Conservation (phyloP, 1,284 basidiomycete species). For the Chondrostereum purpureum region DNA sequence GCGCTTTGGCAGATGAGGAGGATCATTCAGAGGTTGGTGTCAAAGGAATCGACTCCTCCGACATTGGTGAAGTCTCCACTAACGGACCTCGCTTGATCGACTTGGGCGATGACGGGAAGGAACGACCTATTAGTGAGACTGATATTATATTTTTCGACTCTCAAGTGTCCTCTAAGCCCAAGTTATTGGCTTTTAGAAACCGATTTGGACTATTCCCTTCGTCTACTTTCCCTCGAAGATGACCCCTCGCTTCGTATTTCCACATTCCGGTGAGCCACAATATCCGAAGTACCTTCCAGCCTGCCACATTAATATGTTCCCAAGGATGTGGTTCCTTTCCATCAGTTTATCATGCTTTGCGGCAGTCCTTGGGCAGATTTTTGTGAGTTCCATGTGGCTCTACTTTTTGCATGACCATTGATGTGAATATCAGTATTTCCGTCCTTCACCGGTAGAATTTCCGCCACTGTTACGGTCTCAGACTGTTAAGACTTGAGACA, state of each 20-base stretch:
- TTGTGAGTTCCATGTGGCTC: constrained; percentile 28
- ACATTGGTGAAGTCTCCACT: constrained; percentile 25
- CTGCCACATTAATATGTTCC: too few relatives aligned
- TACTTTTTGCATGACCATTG: too few relatives aligned
- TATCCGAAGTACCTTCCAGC: too few relatives aligned
- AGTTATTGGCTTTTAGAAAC: constrained; percentile 24
- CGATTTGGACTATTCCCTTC: constrained; percentile 41
- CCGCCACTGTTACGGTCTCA: not conserved
- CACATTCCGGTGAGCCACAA: constrained; percentile 35
- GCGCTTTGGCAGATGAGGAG: constrained; percentile 6
- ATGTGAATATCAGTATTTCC: constrained; percentile 29
- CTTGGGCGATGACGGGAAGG: constrained; percentile 27
- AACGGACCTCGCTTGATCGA: constrained; percentile 27
- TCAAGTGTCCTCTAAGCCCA: not conserved
- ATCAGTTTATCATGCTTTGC: constrained; percentile 49
- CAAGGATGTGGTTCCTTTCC: constrained; percentile 37
- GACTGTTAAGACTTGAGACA: not conserved
- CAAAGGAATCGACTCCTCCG: constrained; percentile 7
- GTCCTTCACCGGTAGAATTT: constrained; percentile 48
- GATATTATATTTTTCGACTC: not conserved
- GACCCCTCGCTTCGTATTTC: constrained; percentile 47
- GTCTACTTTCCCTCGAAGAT: constrained; percentile 50
- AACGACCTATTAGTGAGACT: constrained; percentile 19
- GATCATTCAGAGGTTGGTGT: not conserved
- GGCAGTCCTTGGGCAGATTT: constrained; percentile 51